A percentile compares a stretch with the other conserved stretches of the same genome.
phyloP scores from a whole-genome alignment of 2,329 filamentous ascomycete species.

The Apiospora koreana region DNA sequence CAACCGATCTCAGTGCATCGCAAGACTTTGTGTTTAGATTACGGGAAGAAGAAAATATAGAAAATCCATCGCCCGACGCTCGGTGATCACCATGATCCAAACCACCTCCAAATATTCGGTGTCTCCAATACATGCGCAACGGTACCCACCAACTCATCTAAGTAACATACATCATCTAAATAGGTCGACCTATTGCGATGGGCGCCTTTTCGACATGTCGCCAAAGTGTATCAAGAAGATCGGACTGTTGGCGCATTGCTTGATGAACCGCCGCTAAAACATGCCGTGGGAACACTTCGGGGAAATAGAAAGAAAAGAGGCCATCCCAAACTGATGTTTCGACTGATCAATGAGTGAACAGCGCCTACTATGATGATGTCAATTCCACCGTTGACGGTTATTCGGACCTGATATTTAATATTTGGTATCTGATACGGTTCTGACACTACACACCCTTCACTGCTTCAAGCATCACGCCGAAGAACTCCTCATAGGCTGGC shows the following conservation, averaged over 20 bases:
- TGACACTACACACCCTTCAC: neutral
- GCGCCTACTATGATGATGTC: neutral
- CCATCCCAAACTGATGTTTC: neutral
- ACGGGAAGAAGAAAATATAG: neutral
- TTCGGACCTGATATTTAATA: neutral
- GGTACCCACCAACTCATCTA: neutral
- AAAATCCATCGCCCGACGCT: neutral
- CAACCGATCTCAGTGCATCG: neutral
- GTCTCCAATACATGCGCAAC: neutral
- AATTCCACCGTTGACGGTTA: neutral
- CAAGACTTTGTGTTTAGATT: neutral
- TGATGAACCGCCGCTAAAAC: neutral
- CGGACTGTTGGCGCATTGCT: neutral
- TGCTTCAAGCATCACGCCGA: neutral
- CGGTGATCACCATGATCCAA: neutral
- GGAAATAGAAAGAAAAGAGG: neutral
- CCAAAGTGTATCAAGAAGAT: neutral
- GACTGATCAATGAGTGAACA: neutral
- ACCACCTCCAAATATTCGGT: neutral
- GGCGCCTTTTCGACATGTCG: neutral
- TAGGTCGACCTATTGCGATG: neutral
- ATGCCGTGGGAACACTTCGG: neutral
- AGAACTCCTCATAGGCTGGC: neutral
- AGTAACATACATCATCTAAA: neutral
- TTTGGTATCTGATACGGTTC: neutral